These are phyloP conservation scores for Boletus sensibilis DNA, from an alignment of 768 basidiomycete species.

Conservation along the genomic window DNA sequence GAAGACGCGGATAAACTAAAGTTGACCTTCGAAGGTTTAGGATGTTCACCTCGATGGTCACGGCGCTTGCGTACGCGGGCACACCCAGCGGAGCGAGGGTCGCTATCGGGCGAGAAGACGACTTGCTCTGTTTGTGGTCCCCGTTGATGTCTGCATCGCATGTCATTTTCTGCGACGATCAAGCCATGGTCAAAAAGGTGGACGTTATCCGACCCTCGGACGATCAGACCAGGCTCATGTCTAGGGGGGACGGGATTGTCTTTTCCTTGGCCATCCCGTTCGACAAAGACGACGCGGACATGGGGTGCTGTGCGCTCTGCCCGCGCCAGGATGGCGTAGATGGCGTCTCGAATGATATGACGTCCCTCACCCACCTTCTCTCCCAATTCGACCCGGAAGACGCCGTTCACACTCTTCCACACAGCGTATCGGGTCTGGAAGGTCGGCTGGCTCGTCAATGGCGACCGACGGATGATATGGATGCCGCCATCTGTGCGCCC, in stretches of 20 bases:
- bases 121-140: conserved; percentile 16
- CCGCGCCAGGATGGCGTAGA: background rate
- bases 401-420: background rate
- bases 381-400: conserved; percentile 3
- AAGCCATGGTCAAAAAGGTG: conserved; percentile 5
- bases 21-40: conserved; percentile 69
- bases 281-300: background rate
- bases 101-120: conserved; percentile 20
- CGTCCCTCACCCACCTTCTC: background rate
- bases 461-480: conserved; percentile 19
- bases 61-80: conserved; percentile 11
- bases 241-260: conserved; percentile 11
- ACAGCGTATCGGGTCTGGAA: conserved; percentile 11
- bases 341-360: no score
- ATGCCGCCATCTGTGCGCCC: background rate
- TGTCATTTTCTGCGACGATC: background rate
- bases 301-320: background rate
- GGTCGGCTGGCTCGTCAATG: conserved; percentile 23
- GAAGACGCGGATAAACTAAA: conserved; percentile 98
- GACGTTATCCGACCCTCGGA: conserved; percentile 11
- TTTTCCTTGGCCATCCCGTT: conserved; percentile 5
- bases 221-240: conserved; percentile 4
- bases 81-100: background rate
- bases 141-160: conserved; percentile 15
- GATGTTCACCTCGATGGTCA: conserved; percentile 10